These are phyloP conservation scores for Rhazya stricta DNA, from an alignment of 257 asterid genomes.

Conservation along the genomic window DNA sequence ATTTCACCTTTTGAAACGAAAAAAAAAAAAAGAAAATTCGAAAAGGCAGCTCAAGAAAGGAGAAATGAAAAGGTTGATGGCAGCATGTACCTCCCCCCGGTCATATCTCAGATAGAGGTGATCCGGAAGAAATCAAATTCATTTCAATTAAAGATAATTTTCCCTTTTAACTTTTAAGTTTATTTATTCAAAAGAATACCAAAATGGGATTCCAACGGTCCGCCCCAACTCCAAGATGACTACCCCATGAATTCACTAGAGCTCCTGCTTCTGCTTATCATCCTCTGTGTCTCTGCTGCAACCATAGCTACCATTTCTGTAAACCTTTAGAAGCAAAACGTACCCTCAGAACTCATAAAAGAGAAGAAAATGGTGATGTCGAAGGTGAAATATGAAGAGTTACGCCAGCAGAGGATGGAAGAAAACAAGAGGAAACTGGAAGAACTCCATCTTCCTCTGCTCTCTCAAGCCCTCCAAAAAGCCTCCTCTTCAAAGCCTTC, in stretches of 20 bases:
- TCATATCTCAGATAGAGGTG: too few relatives aligned
- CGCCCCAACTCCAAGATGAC: slow-evolving; percentile 4
- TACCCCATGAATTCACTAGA: slow-evolving; percentile 13
- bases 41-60: too few relatives aligned
- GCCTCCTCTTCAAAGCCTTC: slow-evolving; percentile 69
- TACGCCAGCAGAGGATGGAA: slow-evolving; percentile 63
- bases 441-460: slow-evolving; percentile 75
- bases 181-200: slow-evolving; percentile 10
- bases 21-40: too few relatives aligned
- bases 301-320: neutral
- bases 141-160: neutral
- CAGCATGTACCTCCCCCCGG: too few relatives aligned
- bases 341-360: neutral
- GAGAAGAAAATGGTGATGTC: slow-evolving; percentile 51
- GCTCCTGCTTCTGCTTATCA: neutral
- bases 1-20: too few relatives aligned
- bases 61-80: too few relatives aligned
- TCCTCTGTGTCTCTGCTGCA: neutral
- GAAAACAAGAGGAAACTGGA: slow-evolving; percentile 88
- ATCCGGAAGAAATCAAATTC: too few relatives aligned
- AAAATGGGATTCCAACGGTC: slow-evolving; percentile 75
- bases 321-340: neutral
- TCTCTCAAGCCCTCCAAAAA: slow-evolving; percentile 56
- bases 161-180: neutral
- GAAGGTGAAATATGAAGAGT: slow-evolving; percentile 50